Conservation (phyloP, 2,329 filamentous ascomycete genomes). For the Fusarium pseudonygamai region DNA sequence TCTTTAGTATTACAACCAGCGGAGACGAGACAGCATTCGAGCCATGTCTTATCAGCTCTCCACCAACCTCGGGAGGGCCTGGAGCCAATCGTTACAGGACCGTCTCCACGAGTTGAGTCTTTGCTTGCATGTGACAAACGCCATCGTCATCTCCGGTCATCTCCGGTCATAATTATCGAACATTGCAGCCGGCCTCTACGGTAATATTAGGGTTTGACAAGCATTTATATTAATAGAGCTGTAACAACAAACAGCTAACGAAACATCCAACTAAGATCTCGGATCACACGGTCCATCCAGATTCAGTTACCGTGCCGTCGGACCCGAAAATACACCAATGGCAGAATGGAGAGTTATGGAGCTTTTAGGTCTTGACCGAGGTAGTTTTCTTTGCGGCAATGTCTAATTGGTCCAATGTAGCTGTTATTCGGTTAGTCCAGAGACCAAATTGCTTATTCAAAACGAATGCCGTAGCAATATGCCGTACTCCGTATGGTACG, state of each 20-base stretch:
- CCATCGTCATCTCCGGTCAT: no score
- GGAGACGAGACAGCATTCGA: not conserved
- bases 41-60: not conserved
- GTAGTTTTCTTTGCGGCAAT: not conserved
- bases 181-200: not conserved
- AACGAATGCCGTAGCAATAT: not conserved
- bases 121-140: not conserved
- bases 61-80: no score
- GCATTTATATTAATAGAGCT: not conserved
- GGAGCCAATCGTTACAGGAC: no score
- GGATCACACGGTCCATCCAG: not conserved
- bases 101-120: no score
- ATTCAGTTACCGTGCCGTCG: not conserved
- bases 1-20: not conserved
- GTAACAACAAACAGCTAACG: not conserved
- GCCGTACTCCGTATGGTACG: not conserved
- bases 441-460: no score
- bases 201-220: not conserved
- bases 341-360: not conserved
- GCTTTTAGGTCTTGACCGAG: not conserved
- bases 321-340: not conserved
- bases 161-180: not conserved
- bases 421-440: not conserved
- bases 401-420: not conserved
- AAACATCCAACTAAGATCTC: not conserved